Percentiles rank a stretch among this genome's conserved stretches.
Evolutionary conservation across 768 basidiomycete species (phyloP).

Genomic region (Tylopilus plumbeoviolaceoides): DNA sequence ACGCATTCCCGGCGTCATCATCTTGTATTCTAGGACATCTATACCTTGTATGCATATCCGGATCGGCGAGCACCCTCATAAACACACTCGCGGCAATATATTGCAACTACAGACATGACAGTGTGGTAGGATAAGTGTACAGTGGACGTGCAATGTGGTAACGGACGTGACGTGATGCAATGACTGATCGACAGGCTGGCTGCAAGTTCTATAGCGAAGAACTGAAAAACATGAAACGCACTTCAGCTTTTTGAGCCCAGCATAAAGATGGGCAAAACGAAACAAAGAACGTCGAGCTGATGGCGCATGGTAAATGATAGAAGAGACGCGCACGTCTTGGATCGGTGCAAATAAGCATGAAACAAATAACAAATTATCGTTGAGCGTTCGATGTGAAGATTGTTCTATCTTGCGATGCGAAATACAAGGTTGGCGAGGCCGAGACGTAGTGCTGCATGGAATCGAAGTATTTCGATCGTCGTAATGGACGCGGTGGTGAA

Average conservation of each 20-base stretch:
- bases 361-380: slow-evolving; percentile 28
- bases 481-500: slow-evolving; percentile 21
- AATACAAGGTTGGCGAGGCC: slow-evolving; percentile 18
- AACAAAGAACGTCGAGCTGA: slow-evolving; percentile 24
- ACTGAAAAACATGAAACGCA: slow-evolving; percentile 27
- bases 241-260: slow-evolving; percentile 25
- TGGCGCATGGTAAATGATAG: slow-evolving; percentile 26
- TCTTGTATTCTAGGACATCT: slow-evolving; percentile 23
- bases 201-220: slow-evolving; percentile 26
- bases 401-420: slow-evolving; percentile 24
- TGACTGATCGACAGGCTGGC: slow-evolving; percentile 15
- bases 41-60: slow-evolving; percentile 11
- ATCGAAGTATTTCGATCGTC: slow-evolving; percentile 21
- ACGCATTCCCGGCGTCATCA: slow-evolving; percentile 11
- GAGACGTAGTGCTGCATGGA: slow-evolving; percentile 16
- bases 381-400: slow-evolving; percentile 34
- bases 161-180: slow-evolving; percentile 25
- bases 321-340: slow-evolving; percentile 27
- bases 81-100: slow-evolving; percentile 23
- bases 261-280: slow-evolving; percentile 12
- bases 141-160: slow-evolving; percentile 20
- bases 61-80: neutral
- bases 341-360: slow-evolving; percentile 34
- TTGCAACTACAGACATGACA: slow-evolving; percentile 29
- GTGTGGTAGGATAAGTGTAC: slow-evolving; percentile 26